A percentile compares a stretch with the other conserved stretches of the same genome.
Conservation (phyloP, 2,329 filamentous ascomycete species). For the Botryotinia calthae region DNA sequence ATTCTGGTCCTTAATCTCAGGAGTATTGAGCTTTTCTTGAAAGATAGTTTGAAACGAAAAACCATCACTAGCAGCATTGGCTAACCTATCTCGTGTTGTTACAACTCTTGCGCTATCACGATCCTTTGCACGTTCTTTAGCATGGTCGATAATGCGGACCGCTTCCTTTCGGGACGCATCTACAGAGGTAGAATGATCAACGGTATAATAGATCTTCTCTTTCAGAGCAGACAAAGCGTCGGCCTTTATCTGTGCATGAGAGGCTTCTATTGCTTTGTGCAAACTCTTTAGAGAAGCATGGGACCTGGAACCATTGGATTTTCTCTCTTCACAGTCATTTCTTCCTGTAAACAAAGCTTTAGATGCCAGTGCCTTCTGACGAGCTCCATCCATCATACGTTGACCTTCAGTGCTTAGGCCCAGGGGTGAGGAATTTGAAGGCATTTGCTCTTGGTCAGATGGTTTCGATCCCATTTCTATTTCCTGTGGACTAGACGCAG, state of each 20-base stretch:
- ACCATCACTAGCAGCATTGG: not conserved
- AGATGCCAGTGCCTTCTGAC: not conserved
- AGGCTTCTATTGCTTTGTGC: no score
- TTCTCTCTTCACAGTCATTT: not conserved
- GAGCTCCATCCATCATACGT: not conserved
- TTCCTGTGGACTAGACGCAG: not conserved
- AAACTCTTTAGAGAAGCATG: not conserved
- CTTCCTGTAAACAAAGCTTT: rapidly evolving
- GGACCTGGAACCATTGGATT: no score
- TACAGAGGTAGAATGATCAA: not conserved
- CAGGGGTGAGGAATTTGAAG: not conserved
- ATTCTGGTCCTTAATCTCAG: not conserved
- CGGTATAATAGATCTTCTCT: not conserved
- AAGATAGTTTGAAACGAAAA: not conserved
- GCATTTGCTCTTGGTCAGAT: not conserved
- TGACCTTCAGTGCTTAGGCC: not conserved
- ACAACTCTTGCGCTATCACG: not conserved
- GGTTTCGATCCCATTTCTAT: not conserved
- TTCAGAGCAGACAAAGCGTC: no score
- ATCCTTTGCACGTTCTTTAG: not conserved
- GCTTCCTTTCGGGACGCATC: not conserved
- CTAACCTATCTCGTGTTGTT: not conserved
- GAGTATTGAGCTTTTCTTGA: not conserved
- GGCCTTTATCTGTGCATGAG: no score
- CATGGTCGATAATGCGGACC: rapidly evolving